These are phyloP conservation scores for Trichoderma hamatum DNA, from an alignment of 2,329 filamentous ascomycete species.

Conservation along the genomic window DNA sequence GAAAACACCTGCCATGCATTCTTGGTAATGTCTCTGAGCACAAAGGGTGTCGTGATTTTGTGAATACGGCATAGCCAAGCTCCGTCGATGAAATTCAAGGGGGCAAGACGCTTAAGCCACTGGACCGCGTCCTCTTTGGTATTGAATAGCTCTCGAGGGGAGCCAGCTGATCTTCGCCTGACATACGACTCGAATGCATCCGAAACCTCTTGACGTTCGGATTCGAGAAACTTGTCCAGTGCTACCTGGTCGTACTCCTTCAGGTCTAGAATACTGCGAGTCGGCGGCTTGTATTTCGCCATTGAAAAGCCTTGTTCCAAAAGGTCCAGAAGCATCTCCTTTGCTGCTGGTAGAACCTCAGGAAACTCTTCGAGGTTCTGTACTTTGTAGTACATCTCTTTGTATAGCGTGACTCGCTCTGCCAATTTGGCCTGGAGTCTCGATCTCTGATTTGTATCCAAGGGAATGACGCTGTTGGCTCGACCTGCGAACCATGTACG, in stretches of 20 bases:
- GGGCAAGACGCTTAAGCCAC: slow-evolving; percentile 26
- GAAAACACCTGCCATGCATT: slow-evolving; percentile 53
- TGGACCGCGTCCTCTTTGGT: slow-evolving; percentile 10
- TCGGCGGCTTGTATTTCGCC: slow-evolving; percentile 1
- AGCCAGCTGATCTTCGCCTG: slow-evolving; percentile 18
- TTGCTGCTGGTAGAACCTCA: slow-evolving; percentile 27
- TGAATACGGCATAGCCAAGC: slow-evolving; percentile 53
- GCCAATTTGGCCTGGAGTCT: slow-evolving; percentile 3
- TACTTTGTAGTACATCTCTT: slow-evolving; percentile 30
- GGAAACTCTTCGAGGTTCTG: slow-evolving; percentile 29
- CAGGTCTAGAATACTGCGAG: slow-evolving; percentile 21
- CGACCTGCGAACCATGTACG: background rate
- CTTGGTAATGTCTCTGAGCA: slow-evolving; percentile 35
- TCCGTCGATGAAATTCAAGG: slow-evolving; percentile 47
- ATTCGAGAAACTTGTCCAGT: slow-evolving; percentile 19
- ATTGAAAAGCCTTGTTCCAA: background rate
- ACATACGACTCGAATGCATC: slow-evolving; percentile 23
- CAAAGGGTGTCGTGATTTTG: slow-evolving; percentile 48
- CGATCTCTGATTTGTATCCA: background rate
- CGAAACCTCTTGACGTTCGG: slow-evolving; percentile 20
- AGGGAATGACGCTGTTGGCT: background rate
- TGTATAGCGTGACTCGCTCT: slow-evolving; percentile 20
- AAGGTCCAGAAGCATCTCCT: slow-evolving; percentile 23
- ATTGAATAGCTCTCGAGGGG: slow-evolving; percentile 24
- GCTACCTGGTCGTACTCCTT: slow-evolving; percentile 5